Base-by-base conservation (phyloP, 768 basidiomycete species). In the Naganishia kalamii region DNA sequence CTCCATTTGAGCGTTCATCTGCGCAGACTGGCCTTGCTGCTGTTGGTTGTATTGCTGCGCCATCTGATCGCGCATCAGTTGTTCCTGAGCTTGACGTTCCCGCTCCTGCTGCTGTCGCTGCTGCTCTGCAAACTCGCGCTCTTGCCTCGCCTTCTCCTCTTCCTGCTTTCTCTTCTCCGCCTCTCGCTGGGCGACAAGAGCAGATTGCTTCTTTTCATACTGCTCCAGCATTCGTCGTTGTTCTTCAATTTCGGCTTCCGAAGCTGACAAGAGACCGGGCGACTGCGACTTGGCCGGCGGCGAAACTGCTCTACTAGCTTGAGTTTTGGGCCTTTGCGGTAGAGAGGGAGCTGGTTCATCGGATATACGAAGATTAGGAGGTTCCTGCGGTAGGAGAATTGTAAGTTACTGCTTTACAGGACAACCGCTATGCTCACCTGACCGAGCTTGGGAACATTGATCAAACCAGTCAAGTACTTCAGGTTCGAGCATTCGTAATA, bases 401-500 rank as follows among this genome's bases (percentile, higher is more conserved):
- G 46, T 74, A 57, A 72, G 72, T 59, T 3, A 27, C 2, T 1
- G 23, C 4, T 13, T 15, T 37, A 25, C n/a, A 7, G n/a, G 8
- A 6, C 15, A 48, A 19, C 13, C 17, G 7, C 17, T 33, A 15
- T 7, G 12, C 84, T 44, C 72, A 91, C 92, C 74, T 89, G 87
- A 48, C 92, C 94, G 37, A 99, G 83, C 78, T 98, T 99, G 12
- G 96, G 96, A 2, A 99, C 93, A 77, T 98, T 99, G 74, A 98
- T 96, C 33, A 99, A 83, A 48, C 93, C 90, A 11, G 96, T 99
- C 60, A 99, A 80, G 79, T 96, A 99, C 78, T 96, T 97, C 70
- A 99, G 84, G 80, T 98, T 98, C 11, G 92, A 96, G 76, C 96
- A 99, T 76, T 99, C 96, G 76, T 98, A 98, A 81, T 98, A 98